These are phyloP conservation scores for Crucihimalaya himalaica DNA, from an alignment of 345 rosid species.

Conservation along the genomic window DNA sequence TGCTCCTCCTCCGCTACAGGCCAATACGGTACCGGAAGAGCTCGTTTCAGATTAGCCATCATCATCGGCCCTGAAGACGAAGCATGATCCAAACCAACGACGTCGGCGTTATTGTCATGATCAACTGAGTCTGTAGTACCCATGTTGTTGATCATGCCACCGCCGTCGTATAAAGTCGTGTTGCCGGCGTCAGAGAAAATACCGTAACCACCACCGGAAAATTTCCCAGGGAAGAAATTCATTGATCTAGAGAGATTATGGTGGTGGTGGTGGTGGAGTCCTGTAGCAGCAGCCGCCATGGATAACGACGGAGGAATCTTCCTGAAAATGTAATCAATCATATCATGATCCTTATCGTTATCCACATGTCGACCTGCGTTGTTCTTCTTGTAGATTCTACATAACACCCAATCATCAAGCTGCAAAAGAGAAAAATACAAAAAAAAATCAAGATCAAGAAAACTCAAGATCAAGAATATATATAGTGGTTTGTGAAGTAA, in stretches of 20 bases:
- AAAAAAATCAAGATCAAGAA: not conserved
- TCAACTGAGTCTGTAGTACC: conserved; percentile 16
- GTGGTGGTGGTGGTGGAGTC: conserved; percentile 22
- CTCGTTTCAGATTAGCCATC: conserved; percentile 54
- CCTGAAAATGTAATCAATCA: conserved; percentile 50
- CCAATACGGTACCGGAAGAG: conserved; percentile 69
- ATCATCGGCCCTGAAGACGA: conserved; percentile 46
- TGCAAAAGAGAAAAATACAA: conserved; percentile 14
- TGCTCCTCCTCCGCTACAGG: conserved; percentile 33
- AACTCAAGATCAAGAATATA: not conserved
- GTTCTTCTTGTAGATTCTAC: conserved; percentile 90
- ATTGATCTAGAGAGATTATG: conserved; percentile 25
- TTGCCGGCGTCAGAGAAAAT: conserved; percentile 11
- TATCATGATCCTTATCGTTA: conserved; percentile 40
- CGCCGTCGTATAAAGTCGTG: conserved; percentile 12
- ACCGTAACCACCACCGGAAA: conserved; percentile 31
- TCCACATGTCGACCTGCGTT: conserved; percentile 49
- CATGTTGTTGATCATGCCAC: conserved; percentile 32
- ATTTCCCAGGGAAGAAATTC: conserved; percentile 30
- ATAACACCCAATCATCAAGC: conserved; percentile 99
- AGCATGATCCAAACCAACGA: conserved; percentile 30
- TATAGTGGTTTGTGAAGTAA: too few relatives aligned
- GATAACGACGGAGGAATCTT: conserved; percentile 55
- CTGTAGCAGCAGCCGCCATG: conserved; percentile 29
- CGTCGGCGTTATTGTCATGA: not conserved